These are phyloP conservation scores for Leucoagaricus sp. DNA, from an alignment of 1,284 basidiomycete genomes.

Conservation along the genomic window DNA sequence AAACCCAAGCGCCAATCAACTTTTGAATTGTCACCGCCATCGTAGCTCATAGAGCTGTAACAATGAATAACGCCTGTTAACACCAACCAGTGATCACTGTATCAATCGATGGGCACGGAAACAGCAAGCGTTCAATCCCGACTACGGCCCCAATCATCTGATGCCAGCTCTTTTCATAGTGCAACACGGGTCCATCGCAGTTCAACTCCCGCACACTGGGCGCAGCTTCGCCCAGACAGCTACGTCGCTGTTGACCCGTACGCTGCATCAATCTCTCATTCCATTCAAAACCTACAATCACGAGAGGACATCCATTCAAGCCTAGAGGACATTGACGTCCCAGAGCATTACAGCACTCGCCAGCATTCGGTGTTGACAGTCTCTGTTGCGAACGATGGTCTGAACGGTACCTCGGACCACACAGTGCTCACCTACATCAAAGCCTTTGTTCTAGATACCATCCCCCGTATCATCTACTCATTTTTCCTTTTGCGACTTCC, in stretches of 20 bases:
- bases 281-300: conserved; percentile 3
- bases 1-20: too few species aligned
- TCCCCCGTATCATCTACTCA: conserved; percentile 22
- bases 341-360: not conserved
- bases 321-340: conserved; percentile 6
- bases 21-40: too few species aligned
- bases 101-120: not conserved
- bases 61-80: too few species aligned
- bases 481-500: conserved; percentile 56
- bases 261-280: conserved; percentile 4
- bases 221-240: not conserved
- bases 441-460: conserved; percentile 14
- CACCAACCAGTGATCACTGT: not conserved
- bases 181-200: not conserved
- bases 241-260: conserved; percentile 9
- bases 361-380: conserved; percentile 2
- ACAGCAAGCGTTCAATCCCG: not conserved
- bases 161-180: conserved; percentile 2
- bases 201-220: not conserved
- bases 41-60: too few species aligned
- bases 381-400: not conserved
- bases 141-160: not conserved
- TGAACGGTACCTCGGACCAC: not conserved
- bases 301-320: not conserved
- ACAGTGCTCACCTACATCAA: not conserved